Conservation (phyloP, 2,329 filamentous ascomycete genomes). For the Mariannaea elegans region DNA sequence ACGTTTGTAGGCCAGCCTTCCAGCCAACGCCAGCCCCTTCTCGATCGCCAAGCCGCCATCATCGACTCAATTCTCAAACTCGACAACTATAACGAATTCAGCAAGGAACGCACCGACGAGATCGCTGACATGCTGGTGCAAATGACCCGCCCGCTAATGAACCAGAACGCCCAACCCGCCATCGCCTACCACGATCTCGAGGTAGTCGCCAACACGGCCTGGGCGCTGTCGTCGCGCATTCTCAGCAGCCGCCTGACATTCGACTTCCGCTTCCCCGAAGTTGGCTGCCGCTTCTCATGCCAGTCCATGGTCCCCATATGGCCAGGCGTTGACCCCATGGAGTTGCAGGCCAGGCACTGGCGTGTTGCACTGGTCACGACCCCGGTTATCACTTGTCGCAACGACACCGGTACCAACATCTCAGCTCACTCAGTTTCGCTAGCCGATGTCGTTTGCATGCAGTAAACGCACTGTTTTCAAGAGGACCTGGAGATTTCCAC, state of each 20-base stretch:
- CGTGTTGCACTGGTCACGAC: conserved; percentile 64
- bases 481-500: background rate
- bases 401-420: conserved; percentile 58
- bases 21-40: conserved; percentile 49
- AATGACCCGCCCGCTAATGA: conserved; percentile 51
- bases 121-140: conserved; percentile 52
- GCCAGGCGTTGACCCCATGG: conserved; percentile 49
- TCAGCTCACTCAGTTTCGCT: conserved; percentile 55
- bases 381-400: conserved; percentile 62
- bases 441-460: conserved; percentile 60
- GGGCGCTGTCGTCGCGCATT: conserved; percentile 58
- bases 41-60: conserved; percentile 48
- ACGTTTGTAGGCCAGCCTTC: conserved; percentile 48
- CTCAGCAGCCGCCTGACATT: conserved; percentile 55
- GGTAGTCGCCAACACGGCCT: conserved; percentile 51
- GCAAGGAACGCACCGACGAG: conserved; percentile 49
- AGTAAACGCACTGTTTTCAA: conserved; percentile 35
- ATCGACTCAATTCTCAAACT: conserved; percentile 50
- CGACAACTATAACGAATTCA: conserved; percentile 43
- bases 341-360: conserved; percentile 60
- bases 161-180: conserved; percentile 44
- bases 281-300: conserved; percentile 57
- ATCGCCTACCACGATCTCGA: conserved; percentile 55
- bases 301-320: conserved; percentile 60
- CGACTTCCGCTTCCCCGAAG: conserved; percentile 60